Conservation (phyloP, 2,329 filamentous ascomycete species). For the Coniochaeta sp. region DNA sequence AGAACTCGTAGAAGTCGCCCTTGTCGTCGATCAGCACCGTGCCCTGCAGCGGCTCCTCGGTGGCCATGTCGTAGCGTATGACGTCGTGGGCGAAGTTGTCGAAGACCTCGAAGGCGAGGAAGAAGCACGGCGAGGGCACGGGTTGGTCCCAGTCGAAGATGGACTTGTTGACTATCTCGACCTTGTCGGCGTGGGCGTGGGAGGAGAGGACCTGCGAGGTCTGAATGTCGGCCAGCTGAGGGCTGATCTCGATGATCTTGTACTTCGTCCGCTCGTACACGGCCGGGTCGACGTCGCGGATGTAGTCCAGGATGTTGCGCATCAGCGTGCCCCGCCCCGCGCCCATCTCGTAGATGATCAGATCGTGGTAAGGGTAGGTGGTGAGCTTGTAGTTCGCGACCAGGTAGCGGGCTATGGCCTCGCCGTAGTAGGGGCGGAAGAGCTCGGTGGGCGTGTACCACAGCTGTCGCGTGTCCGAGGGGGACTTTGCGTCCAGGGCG, state of each 20-base stretch:
- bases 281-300: conserved; percentile 79
- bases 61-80: conserved; percentile 80
- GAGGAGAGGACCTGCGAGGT: conserved; percentile 56
- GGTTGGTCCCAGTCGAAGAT: conserved; percentile 90
- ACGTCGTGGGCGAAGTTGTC: conserved; percentile 97
- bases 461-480: conserved; percentile 69
- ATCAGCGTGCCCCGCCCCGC: conserved; percentile 96
- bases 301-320: conserved; percentile 96
- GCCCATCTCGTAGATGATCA: conserved; percentile 98
- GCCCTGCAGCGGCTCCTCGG: conserved; percentile 79
- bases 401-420: conserved; percentile 93
- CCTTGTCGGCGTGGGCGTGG: conserved; percentile 72
- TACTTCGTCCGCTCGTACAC: conserved; percentile 92
- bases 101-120: conserved; percentile 95
- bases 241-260: conserved; percentile 93
- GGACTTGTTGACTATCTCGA: conserved; percentile 90
- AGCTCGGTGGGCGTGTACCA: conserved; percentile 99
- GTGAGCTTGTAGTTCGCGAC: conserved; percentile 94
- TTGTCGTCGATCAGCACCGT: conserved; percentile 76
- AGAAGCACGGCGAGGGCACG: conserved; percentile 92
- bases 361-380: conserved; percentile 89
- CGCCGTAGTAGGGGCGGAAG: conserved; percentile 93
- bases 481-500: conserved; percentile 68
- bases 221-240: conserved; percentile 72
- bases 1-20: conserved; percentile 95